Evolutionary conservation across 495 filamentous ascomycete genomes (phyloP).

Genomic region (Aspergillus wentii): DNA sequence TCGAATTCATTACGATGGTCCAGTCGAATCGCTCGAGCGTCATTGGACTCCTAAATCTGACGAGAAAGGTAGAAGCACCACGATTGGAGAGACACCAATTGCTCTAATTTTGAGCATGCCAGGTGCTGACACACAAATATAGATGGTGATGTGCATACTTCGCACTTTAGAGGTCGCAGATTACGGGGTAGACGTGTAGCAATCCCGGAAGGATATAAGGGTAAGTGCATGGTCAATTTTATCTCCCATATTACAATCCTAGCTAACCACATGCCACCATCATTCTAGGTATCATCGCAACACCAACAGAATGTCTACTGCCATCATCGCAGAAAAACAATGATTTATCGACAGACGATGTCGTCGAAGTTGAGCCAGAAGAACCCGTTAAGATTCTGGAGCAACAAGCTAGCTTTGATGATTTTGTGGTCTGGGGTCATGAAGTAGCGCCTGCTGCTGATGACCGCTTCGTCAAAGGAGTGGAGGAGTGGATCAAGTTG

Average conservation of each 20-base stretch:
- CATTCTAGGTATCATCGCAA: slow-evolving; percentile 33
- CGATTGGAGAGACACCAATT: too few relatives aligned
- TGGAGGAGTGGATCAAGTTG: slow-evolving; percentile 83
- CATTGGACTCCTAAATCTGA: slow-evolving; percentile 63
- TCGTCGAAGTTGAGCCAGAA: slow-evolving; percentile 29
- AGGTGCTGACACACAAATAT: background rate
- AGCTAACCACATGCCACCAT: background rate
- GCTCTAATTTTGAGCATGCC: background rate
- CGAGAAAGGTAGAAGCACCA: slow-evolving; percentile 31
- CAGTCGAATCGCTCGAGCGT: slow-evolving; percentile 56
- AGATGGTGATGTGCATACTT: slow-evolving; percentile 33
- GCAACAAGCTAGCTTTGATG: slow-evolving; percentile 64
- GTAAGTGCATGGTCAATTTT: slow-evolving; percentile 25
- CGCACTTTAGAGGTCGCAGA: slow-evolving; percentile 82
- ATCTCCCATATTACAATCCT: background rate
- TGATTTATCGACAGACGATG: slow-evolving; percentile 40
- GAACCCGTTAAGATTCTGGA: slow-evolving; percentile 57
- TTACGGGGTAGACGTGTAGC: slow-evolving; percentile 62
- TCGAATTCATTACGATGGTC: slow-evolving; percentile 72
- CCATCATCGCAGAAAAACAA: slow-evolving; percentile 10
- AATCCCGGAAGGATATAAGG: slow-evolving; percentile 72
- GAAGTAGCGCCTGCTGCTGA: slow-evolving; percentile 63
- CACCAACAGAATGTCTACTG: slow-evolving; percentile 29
- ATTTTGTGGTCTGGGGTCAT: slow-evolving; percentile 81
- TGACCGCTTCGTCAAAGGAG: slow-evolving; percentile 61